Evolutionary conservation across 139 green algal species (phyloP).

Genomic region (Micractinium sp.): DNA sequence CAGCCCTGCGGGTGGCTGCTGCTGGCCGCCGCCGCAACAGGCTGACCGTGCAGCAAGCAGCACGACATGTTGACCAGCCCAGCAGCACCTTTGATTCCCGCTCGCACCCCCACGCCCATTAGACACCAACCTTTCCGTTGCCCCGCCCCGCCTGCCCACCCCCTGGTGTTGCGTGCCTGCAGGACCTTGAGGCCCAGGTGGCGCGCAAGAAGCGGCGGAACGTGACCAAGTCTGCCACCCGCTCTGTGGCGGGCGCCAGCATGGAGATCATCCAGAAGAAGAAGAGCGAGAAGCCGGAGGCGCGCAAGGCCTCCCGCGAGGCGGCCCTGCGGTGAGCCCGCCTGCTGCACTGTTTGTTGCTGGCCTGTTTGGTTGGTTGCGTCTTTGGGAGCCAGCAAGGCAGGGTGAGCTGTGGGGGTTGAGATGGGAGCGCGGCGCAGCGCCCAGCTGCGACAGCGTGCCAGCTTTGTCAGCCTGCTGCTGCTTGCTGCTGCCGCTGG

Average conservation of each 20-base stretch:
- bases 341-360: too few relatives aligned
- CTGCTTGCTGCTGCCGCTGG: too few relatives aligned
- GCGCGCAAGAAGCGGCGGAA: slow-evolving; percentile 90
- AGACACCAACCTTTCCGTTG: neutral
- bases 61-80: neutral
- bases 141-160: neutral
- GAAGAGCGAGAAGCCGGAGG: slow-evolving; percentile 87
- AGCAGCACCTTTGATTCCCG: neutral
- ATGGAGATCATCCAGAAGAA: slow-evolving; percentile 97
- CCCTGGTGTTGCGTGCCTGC: neutral
- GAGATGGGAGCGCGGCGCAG: too few relatives aligned
- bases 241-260: slow-evolving; percentile 86
- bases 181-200: slow-evolving; percentile 74
- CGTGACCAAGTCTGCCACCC: slow-evolving; percentile 62
- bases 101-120: neutral
- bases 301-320: slow-evolving; percentile 89
- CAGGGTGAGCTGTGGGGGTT: too few relatives aligned
- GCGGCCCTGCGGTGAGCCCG: slow-evolving; percentile 79
- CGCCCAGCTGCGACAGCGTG: too few relatives aligned
- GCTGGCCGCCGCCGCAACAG: neutral
- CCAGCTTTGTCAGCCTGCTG: too few relatives aligned
- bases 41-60: neutral
- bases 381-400: too few relatives aligned
- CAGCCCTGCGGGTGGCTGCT: neutral
- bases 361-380: too few relatives aligned